Evolutionary conservation across 352 stramenopile genomes (phyloP), one percentile per base, ranked within the genome.

Genomic region (Globisporangium irregulare): DNA sequence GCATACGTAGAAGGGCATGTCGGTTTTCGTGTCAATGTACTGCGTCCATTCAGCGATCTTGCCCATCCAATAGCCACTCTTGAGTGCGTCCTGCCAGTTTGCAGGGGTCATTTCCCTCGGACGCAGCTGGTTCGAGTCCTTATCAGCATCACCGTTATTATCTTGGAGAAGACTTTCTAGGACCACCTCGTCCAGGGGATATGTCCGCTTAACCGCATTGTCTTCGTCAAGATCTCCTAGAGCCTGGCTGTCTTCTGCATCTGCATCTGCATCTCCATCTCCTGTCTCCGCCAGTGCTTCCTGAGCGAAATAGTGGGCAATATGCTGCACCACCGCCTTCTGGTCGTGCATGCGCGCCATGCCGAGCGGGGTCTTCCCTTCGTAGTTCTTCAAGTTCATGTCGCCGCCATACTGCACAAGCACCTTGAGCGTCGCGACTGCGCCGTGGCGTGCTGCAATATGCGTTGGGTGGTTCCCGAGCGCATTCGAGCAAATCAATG

Each of bases 301-400:
- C 24, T 87, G 64, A 1, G 85, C 82, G 64, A 92, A 94, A 41
- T 82, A 82, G 9, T 83, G 67, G 0, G 69, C 67, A 34, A 94
- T 84, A 29, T 84, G 89, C n/a, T 87, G 64, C 10, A 93, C 82
- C 25, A 93, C 72, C 0, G 53, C 61, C 54, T 69, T 69, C 60
- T 92, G 86, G 41, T 78, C 38, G 38, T 83, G 71, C 85, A 96
- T 94, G 2, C 87, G 79, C 4, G 87, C 87, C 70, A 93, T 80
- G 8, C 86, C 89, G 0, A 95, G 64, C 3, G 87, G 84, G 5
- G 87, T 95, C 56, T 88, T 90, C 1, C 86, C 85, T 9, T 86
- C 79, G 34, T 92, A 96, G 54, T 96, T 96, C 51, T 89, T 90
- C 5, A 92, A 64, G 61, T 93, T 96, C 80, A 96, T 92, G 46